Conservation (phyloP, 208 protist genomes). For the Trypanosoma avium region DNA sequence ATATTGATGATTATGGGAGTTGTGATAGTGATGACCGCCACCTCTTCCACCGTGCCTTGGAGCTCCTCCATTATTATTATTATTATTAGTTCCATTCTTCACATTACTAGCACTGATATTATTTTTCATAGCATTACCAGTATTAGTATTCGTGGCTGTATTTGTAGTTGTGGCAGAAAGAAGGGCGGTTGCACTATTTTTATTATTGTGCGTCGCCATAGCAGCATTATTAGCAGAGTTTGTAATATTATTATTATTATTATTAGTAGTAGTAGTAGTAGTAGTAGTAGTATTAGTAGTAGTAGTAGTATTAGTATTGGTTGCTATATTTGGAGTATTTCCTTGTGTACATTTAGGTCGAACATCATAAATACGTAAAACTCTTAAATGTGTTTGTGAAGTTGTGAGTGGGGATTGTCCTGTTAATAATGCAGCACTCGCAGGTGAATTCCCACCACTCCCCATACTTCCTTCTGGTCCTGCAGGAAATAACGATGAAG, state of each 20-base stretch:
- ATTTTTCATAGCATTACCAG: background rate
- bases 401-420: background rate
- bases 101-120: background rate
- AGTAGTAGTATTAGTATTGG: background rate
- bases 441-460: conserved; percentile 15
- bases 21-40: conserved; percentile 21
- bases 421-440: background rate
- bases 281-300: background rate
- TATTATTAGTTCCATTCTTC: conserved; percentile 11
- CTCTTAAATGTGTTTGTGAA: conserved; percentile 3
- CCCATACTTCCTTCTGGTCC: conserved; percentile 1
- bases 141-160: too few relatives aligned
- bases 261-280: background rate
- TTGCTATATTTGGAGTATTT: too few relatives aligned
- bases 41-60: conserved; percentile 8
- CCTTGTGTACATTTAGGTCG: conserved; percentile 3
- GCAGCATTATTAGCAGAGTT: too few relatives aligned
- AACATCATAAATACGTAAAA: conserved; percentile 25
- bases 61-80: conserved; percentile 16
- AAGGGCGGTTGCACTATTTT: too few relatives aligned
- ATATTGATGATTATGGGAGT: conserved; percentile 34
- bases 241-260: conserved; percentile 1
- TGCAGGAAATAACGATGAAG: background rate
- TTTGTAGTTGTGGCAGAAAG: too few relatives aligned
- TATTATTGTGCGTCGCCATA: too few relatives aligned